phyloP scores from a whole-genome alignment of 2,329 filamentous ascomycete genomes.

The Venturia oleaginea region DNA sequence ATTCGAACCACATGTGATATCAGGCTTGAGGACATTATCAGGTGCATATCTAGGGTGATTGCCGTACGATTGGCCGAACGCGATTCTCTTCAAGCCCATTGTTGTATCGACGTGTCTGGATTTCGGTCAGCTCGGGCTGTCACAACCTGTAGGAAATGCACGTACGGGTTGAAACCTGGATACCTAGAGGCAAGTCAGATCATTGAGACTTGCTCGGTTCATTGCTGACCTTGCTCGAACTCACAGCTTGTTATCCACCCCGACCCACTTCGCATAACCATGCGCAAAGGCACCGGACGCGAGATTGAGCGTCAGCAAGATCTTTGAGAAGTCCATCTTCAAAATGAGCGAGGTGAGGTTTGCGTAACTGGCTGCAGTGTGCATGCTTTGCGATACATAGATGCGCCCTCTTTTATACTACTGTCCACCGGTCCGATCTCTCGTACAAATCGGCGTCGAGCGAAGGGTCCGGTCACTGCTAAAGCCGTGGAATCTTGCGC shows the following conservation, averaged over 20 bases:
- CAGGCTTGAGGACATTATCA: neutral
- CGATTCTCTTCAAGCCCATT: neutral
- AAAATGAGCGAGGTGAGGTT: neutral
- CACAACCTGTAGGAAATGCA: neutral
- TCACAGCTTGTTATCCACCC: constrained; percentile 12
- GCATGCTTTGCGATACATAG: too few relatives aligned
- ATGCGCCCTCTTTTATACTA: neutral
- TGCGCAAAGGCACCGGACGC: neutral
- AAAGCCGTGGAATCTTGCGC: too few relatives aligned
- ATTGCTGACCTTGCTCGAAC: neutral
- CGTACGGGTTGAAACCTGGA: neutral
- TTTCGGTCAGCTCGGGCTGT: neutral
- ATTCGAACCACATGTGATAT: constrained; percentile 10
- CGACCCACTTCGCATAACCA: constrained; percentile 11
- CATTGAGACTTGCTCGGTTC: neutral
- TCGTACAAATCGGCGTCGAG: too few relatives aligned
- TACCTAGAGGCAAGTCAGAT: neutral
- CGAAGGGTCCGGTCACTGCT: too few relatives aligned
- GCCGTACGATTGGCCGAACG: constrained; percentile 8
- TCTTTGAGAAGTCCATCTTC: neutral
- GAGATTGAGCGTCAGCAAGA: neutral
- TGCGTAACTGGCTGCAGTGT: too few relatives aligned
- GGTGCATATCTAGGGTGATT: constrained; percentile 11
- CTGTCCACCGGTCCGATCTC: neutral
- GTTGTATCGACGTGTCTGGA: neutral